Evolutionary conservation across 441 rosid genomes (phyloP).

Genomic region (Sinapis alba): DNA sequence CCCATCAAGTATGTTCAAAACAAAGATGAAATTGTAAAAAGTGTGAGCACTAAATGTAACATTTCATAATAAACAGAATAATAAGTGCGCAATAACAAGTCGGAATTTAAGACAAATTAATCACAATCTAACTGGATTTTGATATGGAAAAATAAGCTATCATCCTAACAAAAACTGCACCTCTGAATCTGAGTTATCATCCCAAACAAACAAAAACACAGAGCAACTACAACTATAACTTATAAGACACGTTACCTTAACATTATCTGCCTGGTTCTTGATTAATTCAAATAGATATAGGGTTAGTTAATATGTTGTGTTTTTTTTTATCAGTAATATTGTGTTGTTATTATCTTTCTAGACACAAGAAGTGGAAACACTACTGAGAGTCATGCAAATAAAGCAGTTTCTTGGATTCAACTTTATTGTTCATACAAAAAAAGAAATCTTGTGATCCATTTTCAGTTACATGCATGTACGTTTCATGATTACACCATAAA

Average conservation of each 20-base stretch:
- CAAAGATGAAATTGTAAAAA: background rate
- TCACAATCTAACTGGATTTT: background rate
- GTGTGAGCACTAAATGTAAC: too few relatives aligned
- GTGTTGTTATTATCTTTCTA: background rate
- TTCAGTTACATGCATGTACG: constrained; percentile 24
- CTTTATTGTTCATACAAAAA: constrained; percentile 17
- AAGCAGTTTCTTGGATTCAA: constrained; percentile 12
- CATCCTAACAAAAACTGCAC: background rate
- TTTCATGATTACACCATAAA: constrained; percentile 25
- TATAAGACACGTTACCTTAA: background rate
- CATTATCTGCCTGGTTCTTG: background rate
- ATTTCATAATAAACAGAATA: background rate
- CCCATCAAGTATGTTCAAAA: background rate
- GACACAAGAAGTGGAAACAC: background rate
- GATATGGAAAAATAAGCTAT: background rate
- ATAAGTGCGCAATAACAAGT: background rate
- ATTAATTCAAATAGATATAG: background rate
- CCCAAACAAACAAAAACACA: background rate
- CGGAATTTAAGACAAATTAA: background rate
- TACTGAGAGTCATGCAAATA: constrained; percentile 31
- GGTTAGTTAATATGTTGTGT: background rate
- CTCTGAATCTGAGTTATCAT: background rate
- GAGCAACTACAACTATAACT: background rate
- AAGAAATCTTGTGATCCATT: constrained; percentile 20
- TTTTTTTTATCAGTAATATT: too few relatives aligned